phyloP scores from a whole-genome alignment of 2,329 filamentous ascomycete species.

The Trichoderma brevicompactum region DNA sequence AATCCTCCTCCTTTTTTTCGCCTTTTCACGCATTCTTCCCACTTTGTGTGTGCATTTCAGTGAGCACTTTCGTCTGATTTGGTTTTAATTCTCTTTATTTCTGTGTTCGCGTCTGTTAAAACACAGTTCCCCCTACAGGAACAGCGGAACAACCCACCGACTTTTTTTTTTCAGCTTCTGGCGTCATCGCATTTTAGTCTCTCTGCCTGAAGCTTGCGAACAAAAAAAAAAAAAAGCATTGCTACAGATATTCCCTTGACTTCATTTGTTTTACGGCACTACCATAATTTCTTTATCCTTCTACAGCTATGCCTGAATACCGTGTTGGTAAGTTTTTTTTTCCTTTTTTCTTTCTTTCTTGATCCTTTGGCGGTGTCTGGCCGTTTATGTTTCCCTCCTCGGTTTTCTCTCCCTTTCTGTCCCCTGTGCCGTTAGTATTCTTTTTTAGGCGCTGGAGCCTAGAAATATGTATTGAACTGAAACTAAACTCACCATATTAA shows the following conservation, averaged over 20 bases:
- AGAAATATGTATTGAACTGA: neutral
- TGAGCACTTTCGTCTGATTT: neutral
- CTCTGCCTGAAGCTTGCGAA: conserved; percentile 4
- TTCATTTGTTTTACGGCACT: conserved; percentile 20
- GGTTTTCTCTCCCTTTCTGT: neutral
- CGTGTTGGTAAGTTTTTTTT: conserved; percentile 49
- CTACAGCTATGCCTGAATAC: conserved; percentile 50
- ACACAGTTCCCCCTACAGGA: neutral
- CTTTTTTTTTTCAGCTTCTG: conserved; percentile 23
- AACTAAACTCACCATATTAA: neutral
- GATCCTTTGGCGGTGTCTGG: too few species aligned
- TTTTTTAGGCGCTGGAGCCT: neutral
- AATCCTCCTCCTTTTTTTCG: neutral
- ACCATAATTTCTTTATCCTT: conserved; percentile 9
- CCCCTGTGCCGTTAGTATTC: neutral
- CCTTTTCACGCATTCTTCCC: neutral
- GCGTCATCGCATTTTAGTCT: conserved; percentile 25
- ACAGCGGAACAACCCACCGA: neutral
- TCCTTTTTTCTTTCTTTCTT: neutral
- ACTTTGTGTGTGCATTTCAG: neutral
- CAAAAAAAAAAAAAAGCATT: neutral
- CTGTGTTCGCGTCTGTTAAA: neutral
- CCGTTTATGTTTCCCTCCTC: too few species aligned
- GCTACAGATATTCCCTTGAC: conserved; percentile 1
- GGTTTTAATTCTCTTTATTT: neutral